Base-by-base conservation (phyloP, 768 basidiomycete species). In the Leccinum disarticulatum region DNA sequence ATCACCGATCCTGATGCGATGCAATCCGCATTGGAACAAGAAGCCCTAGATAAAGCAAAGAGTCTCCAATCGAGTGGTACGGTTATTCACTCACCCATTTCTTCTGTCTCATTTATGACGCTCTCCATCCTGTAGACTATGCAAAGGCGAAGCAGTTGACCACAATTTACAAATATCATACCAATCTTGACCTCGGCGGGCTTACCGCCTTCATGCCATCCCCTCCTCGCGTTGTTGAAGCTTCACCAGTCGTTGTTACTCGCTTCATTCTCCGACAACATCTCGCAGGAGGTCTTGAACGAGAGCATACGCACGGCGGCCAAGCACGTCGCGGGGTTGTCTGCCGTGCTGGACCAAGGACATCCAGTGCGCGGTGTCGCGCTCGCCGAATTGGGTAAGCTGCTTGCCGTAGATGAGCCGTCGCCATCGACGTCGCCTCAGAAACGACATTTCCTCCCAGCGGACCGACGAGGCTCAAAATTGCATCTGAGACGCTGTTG, bases 291-390 rank as follows among this genome's bases (percentile, higher is more conserved):
- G 22, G 64, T 73, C 0, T 74, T 93, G n/a, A 87, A 92, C 63
- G 82, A 86, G 30, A 77, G 81, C 1, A 81, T 92, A 60, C 79
- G 84, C 27, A 79, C 79, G 4, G 82, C 87, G 1, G 81, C 81
- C 15, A 80, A 81, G 48, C 77, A 82, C 10, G 77, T 76, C 22
- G 74, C 79, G 0, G 93, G 87, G 1, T 67, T 93, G 6, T 69
- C 74, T 5, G 71, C 68, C 13, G 68, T 91, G 3, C 79, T 93
- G 17, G 72, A 77, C 0, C 70, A 77, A 10, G 90, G 89, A 2
- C 94, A 96, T 70, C 93, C 95, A 0, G 81, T 89, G 1, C 81
- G 90, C 1, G 91, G 84, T 0, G 76, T 95, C 25, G 85, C 89
- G 5, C 75, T 88, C 8, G 86, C 87, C 3, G 93, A 95, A 70